Evolutionary conservation across 2,329 filamentous ascomycete species (phyloP).

Genomic region (Sclerotinia spermophila): DNA sequence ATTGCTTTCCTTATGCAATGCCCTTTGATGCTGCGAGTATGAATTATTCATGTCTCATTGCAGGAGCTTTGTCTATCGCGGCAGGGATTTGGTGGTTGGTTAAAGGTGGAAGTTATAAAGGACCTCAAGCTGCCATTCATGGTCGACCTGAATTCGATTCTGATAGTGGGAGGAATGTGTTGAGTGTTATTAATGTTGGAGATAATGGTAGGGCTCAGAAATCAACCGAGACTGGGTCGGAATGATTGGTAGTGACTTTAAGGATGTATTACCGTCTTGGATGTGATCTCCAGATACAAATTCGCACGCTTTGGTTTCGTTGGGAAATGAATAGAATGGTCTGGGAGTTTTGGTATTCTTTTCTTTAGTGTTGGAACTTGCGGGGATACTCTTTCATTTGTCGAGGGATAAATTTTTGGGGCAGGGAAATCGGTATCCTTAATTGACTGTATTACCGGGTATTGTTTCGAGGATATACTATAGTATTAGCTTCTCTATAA

Average conservation of each 20-base stretch:
- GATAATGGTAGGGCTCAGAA: not conserved
- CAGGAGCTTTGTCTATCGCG: conserved; percentile 42
- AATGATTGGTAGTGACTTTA: not conserved
- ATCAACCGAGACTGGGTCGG: not conserved
- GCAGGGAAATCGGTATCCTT: not conserved
- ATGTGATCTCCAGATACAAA: too few relatives aligned
- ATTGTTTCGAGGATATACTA: too few relatives aligned
- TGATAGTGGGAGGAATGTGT: not conserved
- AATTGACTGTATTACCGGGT: not conserved
- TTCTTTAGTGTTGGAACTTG: not conserved
- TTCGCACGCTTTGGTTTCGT: not conserved
- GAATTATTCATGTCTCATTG: conserved; percentile 51
- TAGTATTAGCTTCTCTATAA: not conserved
- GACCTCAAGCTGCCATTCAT: conserved; percentile 23
- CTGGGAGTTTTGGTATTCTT: not conserved
- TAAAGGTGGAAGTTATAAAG: conserved; percentile 30
- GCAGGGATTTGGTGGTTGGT: conserved; percentile 44
- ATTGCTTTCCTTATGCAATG: conserved; percentile 53
- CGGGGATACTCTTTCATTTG: not conserved
- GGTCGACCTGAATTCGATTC: not conserved
- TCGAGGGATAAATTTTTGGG: not conserved
- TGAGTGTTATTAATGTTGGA: not conserved
- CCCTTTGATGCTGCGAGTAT: conserved; percentile 47
- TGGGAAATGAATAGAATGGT: not conserved
- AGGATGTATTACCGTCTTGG: too few relatives aligned